A percentile compares a stretch with the other conserved stretches of the same genome.
Conservation (phyloP, 2,329 filamentous ascomycete genomes). For the Fusarium dlaminii region DNA sequence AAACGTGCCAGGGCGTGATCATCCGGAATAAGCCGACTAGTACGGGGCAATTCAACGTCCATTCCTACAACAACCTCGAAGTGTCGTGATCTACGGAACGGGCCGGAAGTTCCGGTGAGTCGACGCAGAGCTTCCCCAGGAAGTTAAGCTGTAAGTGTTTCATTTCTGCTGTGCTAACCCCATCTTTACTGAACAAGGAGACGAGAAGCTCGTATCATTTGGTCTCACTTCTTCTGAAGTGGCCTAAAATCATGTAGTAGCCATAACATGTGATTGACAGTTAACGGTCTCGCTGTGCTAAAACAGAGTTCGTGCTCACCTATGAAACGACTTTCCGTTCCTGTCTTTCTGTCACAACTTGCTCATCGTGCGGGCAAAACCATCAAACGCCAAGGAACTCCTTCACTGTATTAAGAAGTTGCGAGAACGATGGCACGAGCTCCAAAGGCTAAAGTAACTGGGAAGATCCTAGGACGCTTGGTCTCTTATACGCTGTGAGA, state of each 20-base stretch:
- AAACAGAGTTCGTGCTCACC: not conserved
- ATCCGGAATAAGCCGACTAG: not conserved
- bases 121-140: not conserved
- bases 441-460: not conserved
- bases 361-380: not conserved
- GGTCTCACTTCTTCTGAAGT: rapidly evolving
- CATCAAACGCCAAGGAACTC: not conserved
- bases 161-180: not conserved
- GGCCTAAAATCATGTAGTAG: rapidly evolving
- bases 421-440: too few relatives aligned
- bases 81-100: not conserved
- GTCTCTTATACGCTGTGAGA: not conserved
- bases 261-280: not conserved
- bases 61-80: not conserved
- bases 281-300: not conserved
- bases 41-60: not conserved
- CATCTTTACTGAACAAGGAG: not conserved
- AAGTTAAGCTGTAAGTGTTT: not conserved
- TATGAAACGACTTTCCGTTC: rapidly evolving
- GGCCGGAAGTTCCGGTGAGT: not conserved
- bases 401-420: not conserved
- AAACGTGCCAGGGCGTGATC: not conserved
- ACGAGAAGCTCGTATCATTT: rapidly evolving
- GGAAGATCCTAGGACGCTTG: not conserved
- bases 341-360: too few relatives aligned